Conservation (phyloP, 179 eudicot genomes). For the Amaranthus tricolor region DNA sequence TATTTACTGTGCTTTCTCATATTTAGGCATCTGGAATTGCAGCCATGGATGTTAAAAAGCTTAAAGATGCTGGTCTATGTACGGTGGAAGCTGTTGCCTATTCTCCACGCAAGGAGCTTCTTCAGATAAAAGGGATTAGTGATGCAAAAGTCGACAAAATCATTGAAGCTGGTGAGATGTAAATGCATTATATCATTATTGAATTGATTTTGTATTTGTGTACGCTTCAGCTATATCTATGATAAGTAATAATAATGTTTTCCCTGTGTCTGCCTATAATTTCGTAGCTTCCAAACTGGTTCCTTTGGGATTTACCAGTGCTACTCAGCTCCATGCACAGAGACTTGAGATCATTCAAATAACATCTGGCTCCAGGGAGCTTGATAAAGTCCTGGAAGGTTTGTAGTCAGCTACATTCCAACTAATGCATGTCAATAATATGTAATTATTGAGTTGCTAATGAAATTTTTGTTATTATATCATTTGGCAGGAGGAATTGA, state of each 20-base stretch:
- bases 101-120: conserved; percentile 93
- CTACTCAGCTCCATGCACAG: conserved; percentile 88
- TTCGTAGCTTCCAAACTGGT: conserved; percentile 83
- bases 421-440: not conserved
- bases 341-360: conserved; percentile 90
- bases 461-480: conserved; percentile 1
- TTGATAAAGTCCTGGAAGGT: conserved; percentile 92
- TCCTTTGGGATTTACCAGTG: conserved; percentile 96
- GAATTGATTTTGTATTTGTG: conserved; percentile 8
- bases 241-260: not conserved
- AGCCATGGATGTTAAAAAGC: conserved; percentile 84
- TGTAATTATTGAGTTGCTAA: not conserved
- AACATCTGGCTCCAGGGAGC: conserved; percentile 90
- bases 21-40: conserved; percentile 82
- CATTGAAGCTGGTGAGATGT: conserved; percentile 72
- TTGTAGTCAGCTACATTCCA: not conserved
- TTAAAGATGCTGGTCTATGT: conserved; percentile 91
- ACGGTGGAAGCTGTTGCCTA: conserved; percentile 92
- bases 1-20: not conserved
- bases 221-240: not conserved
- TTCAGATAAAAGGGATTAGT: conserved; percentile 93
- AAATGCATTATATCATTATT: not conserved
- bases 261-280: conserved; percentile 3
- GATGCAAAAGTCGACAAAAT: conserved; percentile 97
- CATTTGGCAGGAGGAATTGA: conserved; percentile 76